phyloP scores from a whole-genome alignment of 768 basidiomycete species.

The Mycena galopus region DNA sequence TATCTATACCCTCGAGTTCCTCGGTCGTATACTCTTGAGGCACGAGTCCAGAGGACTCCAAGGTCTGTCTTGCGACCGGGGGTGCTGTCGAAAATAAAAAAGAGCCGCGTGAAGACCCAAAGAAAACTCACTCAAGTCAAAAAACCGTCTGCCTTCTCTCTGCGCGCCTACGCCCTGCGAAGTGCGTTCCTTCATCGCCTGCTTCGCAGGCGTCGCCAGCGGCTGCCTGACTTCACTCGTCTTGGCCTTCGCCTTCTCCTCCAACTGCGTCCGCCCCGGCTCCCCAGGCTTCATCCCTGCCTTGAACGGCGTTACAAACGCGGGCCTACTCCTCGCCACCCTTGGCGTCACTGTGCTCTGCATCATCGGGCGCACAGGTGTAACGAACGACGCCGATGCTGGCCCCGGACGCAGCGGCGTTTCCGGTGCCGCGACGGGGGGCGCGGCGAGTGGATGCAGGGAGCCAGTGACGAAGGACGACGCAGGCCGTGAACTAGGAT shows the following conservation, averaged over 20 bases:
- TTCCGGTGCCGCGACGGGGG: conserved; percentile 35
- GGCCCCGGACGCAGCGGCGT: conserved; percentile 30
- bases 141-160: conserved; percentile 44
- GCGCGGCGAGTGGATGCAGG: conserved; percentile 51
- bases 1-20: conserved; percentile 64
- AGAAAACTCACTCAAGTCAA: conserved; percentile 58
- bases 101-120: background rate
- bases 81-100: conserved; percentile 41
- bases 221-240: conserved; percentile 9
- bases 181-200: background rate
- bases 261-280: conserved; percentile 49
- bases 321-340: conserved; percentile 44
- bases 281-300: conserved; percentile 61
- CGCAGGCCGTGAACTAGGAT: conserved; percentile 38
- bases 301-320: conserved; percentile 78
- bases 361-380: conserved; percentile 28
- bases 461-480: conserved; percentile 43
- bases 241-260: conserved; percentile 41
- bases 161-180: conserved; percentile 20
- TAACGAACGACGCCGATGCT: conserved; percentile 27
- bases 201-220: conserved; percentile 28
- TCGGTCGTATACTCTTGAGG: conserved; percentile 61
- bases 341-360: conserved; percentile 8
- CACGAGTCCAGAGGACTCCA: conserved; percentile 62
- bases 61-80: conserved; percentile 55